phyloP scores from a whole-genome alignment of 306 rosid genomes.

The Cicer chorassanicum region DNA sequence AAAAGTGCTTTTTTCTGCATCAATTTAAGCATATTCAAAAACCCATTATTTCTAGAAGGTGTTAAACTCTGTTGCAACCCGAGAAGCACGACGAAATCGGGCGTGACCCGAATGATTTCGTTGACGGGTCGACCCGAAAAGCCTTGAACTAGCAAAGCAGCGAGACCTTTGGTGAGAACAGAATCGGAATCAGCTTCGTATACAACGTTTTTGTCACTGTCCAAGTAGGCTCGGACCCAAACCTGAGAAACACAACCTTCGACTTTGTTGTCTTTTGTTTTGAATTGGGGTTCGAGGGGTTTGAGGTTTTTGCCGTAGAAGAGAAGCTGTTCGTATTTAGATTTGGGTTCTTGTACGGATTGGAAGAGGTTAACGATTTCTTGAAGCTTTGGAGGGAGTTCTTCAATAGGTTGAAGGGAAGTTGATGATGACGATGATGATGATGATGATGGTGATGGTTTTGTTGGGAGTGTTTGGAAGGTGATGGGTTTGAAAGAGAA shows the following conservation, averaged over 20 bases:
- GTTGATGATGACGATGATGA: slow-evolving; percentile 45
- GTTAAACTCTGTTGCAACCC: slow-evolving; percentile 94
- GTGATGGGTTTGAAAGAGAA: slow-evolving; percentile 60
- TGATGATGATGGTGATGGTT: slow-evolving; percentile 41
- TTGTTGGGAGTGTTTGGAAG: slow-evolving; percentile 62
- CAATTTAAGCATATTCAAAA: slow-evolving; percentile 87
- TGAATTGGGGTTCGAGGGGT: slow-evolving; percentile 72
- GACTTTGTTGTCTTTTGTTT: slow-evolving; percentile 77
- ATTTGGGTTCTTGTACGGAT: slow-evolving; percentile 76
- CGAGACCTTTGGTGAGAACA: slow-evolving; percentile 84
- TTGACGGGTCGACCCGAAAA: slow-evolving; percentile 72
- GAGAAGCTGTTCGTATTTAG: slow-evolving; percentile 88
- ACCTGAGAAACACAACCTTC: slow-evolving; percentile 98
- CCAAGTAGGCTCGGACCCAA: slow-evolving; percentile 93
- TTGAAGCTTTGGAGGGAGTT: slow-evolving; percentile 95
- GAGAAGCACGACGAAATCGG: slow-evolving; percentile 73
- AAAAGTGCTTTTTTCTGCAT: slow-evolving; percentile 84
- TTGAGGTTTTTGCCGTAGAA: slow-evolving; percentile 87
- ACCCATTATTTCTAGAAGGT: slow-evolving; percentile 91
- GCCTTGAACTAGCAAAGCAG: slow-evolving; percentile 83
- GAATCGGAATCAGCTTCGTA: slow-evolving; percentile 97
- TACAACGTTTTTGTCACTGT: slow-evolving; percentile 59
- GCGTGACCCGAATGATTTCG: slow-evolving; percentile 69
- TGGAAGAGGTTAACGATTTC: slow-evolving; percentile 85
- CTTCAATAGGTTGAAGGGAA: slow-evolving; percentile 75